Evolutionary conservation across 2,329 filamentous ascomycete species (phyloP), one percentile per base, ranked within the genome.

Genomic region (Exutisphaerella laricina): DNA sequence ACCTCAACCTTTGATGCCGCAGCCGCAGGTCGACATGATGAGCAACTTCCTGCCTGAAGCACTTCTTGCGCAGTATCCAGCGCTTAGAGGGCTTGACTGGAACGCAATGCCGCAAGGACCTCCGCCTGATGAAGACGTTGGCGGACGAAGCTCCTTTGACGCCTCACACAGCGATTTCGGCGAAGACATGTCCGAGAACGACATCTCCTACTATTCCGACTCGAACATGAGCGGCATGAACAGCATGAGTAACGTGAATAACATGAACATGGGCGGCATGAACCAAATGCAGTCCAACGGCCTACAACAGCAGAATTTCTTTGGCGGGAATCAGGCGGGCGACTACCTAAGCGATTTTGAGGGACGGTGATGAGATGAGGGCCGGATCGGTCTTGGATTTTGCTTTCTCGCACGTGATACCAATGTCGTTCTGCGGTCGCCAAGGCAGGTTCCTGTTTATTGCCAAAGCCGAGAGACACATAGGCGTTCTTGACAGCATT

Each of bases 81-180:
- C 88, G 3, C 70, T 98, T n/a, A 88, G 89, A 17, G 84, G 82
- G 41, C 77, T 97, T 62, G 89, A 90, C 59, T 97, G 90, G 89
- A 76, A 77, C 13, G 77, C 82, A 40, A 77, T 94, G 61, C 77
- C 82, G 30, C 76, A 83, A n/a, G 72, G 55, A 4, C 49, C 51
- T 6, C 54, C 56, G 13, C 52, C 54, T 0, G 54, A 60, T 8
- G 79, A 80, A 13, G 74, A 44, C 13, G 45, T 87, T 48, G 86
- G 82, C 56, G 85, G 85, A 0, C 75, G 84, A 39, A 88, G 84
- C 51, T 88, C 84, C 51, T 92, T 90, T 56, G 88, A 94, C 59
- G 82, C 81, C 10, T 86, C 83, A 44, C 85, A 72, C 37, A 74
- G 73, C 45, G 77, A 89, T 58, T 85, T 84, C 44, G 82, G 85